Evolutionary conservation across 2,329 filamentous ascomycete species (phyloP).

Genomic region (Colletotrichum musae): DNA sequence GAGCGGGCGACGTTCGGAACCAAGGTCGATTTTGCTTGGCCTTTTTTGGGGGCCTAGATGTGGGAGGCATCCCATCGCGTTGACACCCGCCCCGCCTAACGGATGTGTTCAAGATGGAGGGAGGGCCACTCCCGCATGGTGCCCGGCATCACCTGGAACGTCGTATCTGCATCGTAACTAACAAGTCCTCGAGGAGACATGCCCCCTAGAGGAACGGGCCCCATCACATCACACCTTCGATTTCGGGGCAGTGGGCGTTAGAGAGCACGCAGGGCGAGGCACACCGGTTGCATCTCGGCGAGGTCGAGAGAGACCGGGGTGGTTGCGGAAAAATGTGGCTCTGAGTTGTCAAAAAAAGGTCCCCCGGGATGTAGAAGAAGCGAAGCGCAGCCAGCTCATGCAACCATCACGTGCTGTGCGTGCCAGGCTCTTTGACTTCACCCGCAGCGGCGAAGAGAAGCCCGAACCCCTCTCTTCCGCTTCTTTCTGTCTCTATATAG

Average conservation of each 20-base stretch:
- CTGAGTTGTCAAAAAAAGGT: conserved; percentile 35
- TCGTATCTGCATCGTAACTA: neutral
- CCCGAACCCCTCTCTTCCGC: conserved; percentile 22
- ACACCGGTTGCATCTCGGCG: conserved; percentile 35
- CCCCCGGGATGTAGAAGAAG: neutral
- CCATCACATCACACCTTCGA: conserved; percentile 10
- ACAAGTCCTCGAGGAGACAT: neutral
- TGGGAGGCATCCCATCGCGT: conserved; percentile 23
- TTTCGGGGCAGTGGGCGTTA: conserved; percentile 10
- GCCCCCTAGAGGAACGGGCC: neutral
- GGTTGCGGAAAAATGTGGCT: conserved; percentile 30
- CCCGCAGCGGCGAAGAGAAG: conserved; percentile 21
- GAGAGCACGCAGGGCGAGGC: conserved; percentile 24
- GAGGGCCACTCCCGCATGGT: conserved; percentile 22
- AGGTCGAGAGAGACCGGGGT: conserved; percentile 27
- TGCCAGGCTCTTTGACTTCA: conserved; percentile 20
- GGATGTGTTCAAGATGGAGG: conserved; percentile 1
- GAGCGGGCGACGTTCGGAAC: neutral
- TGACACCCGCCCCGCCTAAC: too few species aligned
- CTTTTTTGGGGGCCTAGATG: conserved; percentile 3
- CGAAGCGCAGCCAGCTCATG: conserved; percentile 38
- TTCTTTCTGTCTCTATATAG: too few species aligned
- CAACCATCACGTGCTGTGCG: conserved; percentile 42
- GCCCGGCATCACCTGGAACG: conserved; percentile 9
- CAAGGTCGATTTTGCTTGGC: neutral